Evolutionary conservation across 495 filamentous ascomycete species (phyloP).

Genomic region (Podospora tetraspora): DNA sequence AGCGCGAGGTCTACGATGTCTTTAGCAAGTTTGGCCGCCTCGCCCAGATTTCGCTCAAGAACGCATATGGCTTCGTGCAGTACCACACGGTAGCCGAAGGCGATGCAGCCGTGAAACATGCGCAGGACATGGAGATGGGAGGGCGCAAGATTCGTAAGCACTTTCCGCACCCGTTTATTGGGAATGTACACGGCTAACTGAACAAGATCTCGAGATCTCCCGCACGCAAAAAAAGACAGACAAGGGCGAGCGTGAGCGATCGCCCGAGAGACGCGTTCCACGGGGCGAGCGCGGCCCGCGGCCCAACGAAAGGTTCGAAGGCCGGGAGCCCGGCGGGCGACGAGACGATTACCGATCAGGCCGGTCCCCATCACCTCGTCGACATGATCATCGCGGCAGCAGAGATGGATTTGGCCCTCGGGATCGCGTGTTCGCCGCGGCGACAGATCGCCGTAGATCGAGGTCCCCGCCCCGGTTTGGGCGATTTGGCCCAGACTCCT

Average conservation of each 20-base stretch:
- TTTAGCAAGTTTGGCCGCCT: slow-evolving; percentile 83
- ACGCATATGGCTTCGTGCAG: slow-evolving; percentile 95
- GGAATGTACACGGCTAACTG: slow-evolving; percentile 12
- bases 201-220: slow-evolving; percentile 84
- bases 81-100: slow-evolving; percentile 75
- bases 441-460: slow-evolving; percentile 51
- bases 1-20: slow-evolving; percentile 84
- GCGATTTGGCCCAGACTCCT: slow-evolving; percentile 49
- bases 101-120: slow-evolving; percentile 61
- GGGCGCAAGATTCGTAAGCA: slow-evolving; percentile 89
- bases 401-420: slow-evolving; percentile 36
- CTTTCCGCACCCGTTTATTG: slow-evolving; percentile 3
- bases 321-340: slow-evolving; percentile 32
- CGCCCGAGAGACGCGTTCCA: slow-evolving; percentile 27
- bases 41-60: slow-evolving; percentile 94
- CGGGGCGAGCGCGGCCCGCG: slow-evolving; percentile 13
- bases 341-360: slow-evolving; percentile 65
- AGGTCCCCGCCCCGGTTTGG: slow-evolving; percentile 42
- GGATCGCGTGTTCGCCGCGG: slow-evolving; percentile 35
- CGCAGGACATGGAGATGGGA: slow-evolving; percentile 72
- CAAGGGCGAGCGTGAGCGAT: slow-evolving; percentile 41
- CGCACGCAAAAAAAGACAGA: slow-evolving; percentile 75
- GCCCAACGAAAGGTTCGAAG: slow-evolving; percentile 37
- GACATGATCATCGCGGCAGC: slow-evolving; percentile 37
- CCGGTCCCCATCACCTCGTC: slow-evolving; percentile 49